Base-by-base conservation (phyloP, 345 rosid genomes). In the Schrenkiella parvula region DNA sequence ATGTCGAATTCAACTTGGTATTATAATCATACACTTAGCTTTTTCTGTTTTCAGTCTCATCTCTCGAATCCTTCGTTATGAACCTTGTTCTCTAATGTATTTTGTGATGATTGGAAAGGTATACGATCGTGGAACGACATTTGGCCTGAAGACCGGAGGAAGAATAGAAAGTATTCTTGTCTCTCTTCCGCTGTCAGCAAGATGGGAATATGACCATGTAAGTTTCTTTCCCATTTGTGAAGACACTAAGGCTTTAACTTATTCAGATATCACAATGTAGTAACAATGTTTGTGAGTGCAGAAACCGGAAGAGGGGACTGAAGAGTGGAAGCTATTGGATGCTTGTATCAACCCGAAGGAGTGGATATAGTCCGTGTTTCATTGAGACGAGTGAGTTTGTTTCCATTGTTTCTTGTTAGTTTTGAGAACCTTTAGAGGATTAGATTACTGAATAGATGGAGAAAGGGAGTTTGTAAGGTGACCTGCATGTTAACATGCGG, bases 161-260 rank as follows among this genome's bases (percentile, higher is more conserved):
- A 73, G 97, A 65, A 95, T 95, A 56, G 97, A 95, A 84, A 95
- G 99, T 59, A 91, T 95, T 79, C 96, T 95, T 19, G 99, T 95
- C 61, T 95, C 97, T 70, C 89, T 95, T 64, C 99, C 99, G 2
- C 82, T 89, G 7, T 75, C 95, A 53, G 95, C 97, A 59, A 88
- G 98, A 53, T 93, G 98, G 98, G 97, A 93, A 64, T 93, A 93
- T 63, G 98, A 93, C 70, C 98, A 91, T 70, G 97, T 93, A 83
- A 82, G 91, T 73, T 57, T 51, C 4, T 42, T 13, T 43, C 15
- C 38, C 28, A 6, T n/a, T 10, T 47, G 35, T 34, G 52, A 25
- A 46, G 19, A 66, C 28, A 29, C 39, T 7, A 53, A 18, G 47
- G 18, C 10, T 58, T 10, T 3, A 48, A 4, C n/a, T 56, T 17